These are phyloP conservation scores for Chamaenerion angustifolium DNA, from an alignment of 345 rosid species.

Conservation along the genomic window DNA sequence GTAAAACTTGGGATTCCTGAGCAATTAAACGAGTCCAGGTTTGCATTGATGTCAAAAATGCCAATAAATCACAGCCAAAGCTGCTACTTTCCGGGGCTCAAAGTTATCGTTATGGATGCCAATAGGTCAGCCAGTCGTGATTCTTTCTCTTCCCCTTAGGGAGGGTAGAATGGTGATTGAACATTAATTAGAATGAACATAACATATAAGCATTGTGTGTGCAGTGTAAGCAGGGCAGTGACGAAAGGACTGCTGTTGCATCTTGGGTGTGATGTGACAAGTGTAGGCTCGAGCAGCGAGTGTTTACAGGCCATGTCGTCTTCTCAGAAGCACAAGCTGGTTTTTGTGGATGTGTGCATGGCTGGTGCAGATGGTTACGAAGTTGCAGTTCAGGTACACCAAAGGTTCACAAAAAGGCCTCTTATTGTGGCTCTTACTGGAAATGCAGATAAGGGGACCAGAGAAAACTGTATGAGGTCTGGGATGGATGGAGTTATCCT, in stretches of 20 bases:
- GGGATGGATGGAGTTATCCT: conserved; percentile 68
- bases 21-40: conserved; percentile 38
- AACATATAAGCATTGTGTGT: not conserved
- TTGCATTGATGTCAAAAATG: conserved; percentile 20
- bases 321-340: conserved; percentile 67
- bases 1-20: conserved; percentile 65
- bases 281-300: conserved; percentile 58
- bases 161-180: not conserved
- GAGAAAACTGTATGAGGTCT: conserved; percentile 71
- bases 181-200: conserved; percentile 1
- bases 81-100: conserved; percentile 62
- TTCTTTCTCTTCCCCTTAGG: conserved; percentile 4
- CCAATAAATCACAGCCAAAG: conserved; percentile 31
- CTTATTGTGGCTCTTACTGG: conserved; percentile 74
- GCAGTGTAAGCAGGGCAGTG: conserved; percentile 79
- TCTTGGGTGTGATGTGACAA: conserved; percentile 78
- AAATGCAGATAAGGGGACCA: conserved; percentile 49
- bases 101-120: conserved; percentile 89
- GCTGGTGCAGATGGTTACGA: conserved; percentile 52
- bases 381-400: conserved; percentile 40
- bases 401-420: conserved; percentile 62
- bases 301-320: conserved; percentile 34
- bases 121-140: conserved; percentile 45
- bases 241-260: conserved; percentile 73
- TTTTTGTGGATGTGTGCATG: conserved; percentile 57